A percentile compares a stretch with the other conserved stretches of the same genome.
These are phyloP conservation scores for Myotisia sp. DNA, from an alignment of 2,329 filamentous ascomycete genomes.

Conservation along the genomic window DNA sequence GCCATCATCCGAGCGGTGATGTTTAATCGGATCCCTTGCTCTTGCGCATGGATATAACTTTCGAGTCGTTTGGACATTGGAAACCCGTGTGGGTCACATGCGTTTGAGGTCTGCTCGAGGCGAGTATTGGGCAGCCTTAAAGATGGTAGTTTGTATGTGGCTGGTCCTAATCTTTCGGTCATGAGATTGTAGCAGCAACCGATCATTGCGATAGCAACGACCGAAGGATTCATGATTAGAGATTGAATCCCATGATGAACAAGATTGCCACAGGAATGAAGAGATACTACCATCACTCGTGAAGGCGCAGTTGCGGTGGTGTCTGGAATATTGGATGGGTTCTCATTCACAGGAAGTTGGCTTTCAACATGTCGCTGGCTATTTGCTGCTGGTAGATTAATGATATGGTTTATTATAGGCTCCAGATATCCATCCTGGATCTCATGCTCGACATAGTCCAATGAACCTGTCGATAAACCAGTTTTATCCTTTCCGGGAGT, in stretches of 20 bases:
- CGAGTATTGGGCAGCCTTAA: slow-evolving; percentile 61
- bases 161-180: slow-evolving; percentile 75
- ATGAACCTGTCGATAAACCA: slow-evolving; percentile 16
- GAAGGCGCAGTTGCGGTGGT: slow-evolving; percentile 19
- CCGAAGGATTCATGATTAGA: slow-evolving; percentile 65
- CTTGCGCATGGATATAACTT: slow-evolving; percentile 39
- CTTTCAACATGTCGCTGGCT: neutral
- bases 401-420: slow-evolving; percentile 24
- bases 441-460: slow-evolving; percentile 33
- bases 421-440: slow-evolving; percentile 32
- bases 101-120: slow-evolving; percentile 51
- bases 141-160: slow-evolving; percentile 69
- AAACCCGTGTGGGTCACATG: slow-evolving; percentile 80
- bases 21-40: slow-evolving; percentile 63
- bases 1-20: slow-evolving; percentile 98
- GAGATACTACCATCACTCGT: slow-evolving; percentile 72
- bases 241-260: slow-evolving; percentile 86
- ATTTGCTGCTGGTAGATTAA: slow-evolving; percentile 16
- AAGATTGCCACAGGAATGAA: slow-evolving; percentile 96
- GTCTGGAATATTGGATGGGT: slow-evolving; percentile 12
- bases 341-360: slow-evolving; percentile 14
- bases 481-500: neutral
- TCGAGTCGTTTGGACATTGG: slow-evolving; percentile 68
- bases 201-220: slow-evolving; percentile 84
- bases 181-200: slow-evolving; percentile 97